phyloP scores from a whole-genome alignment of 495 filamentous ascomycete genomes.

The Talaromyces stipitatus region DNA sequence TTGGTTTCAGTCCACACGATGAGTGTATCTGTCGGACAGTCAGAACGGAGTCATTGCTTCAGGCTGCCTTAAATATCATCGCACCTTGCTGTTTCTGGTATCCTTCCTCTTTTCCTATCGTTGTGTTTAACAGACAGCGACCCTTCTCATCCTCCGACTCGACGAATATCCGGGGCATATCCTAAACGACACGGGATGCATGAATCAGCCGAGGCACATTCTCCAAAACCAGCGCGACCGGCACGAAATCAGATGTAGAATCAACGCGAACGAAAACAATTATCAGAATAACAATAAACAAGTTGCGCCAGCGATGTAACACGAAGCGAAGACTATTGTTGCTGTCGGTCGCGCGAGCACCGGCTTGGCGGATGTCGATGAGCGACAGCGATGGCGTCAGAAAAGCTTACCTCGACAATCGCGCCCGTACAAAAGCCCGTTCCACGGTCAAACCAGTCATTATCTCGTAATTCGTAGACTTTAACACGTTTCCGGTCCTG shows the following conservation, averaged over 20 bases:
- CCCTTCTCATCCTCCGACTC: slow-evolving; percentile 87
- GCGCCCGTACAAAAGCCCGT: slow-evolving; percentile 90
- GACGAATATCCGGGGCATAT: slow-evolving; percentile 83
- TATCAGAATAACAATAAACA: neutral
- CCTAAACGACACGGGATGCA: slow-evolving; percentile 28
- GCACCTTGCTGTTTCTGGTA: slow-evolving; percentile 98
- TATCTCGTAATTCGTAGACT: slow-evolving; percentile 95
- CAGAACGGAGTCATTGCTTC: slow-evolving; percentile 17
- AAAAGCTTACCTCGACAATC: slow-evolving; percentile 62
- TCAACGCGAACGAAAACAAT: neutral
- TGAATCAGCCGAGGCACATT: slow-evolving; percentile 1
- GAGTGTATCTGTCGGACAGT: slow-evolving; percentile 63
- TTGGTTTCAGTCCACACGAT: slow-evolving; percentile 94
- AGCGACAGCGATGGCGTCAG: neutral
- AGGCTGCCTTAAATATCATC: slow-evolving; percentile 9
- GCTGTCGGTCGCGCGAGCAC: neutral
- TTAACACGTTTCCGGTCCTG: slow-evolving; percentile 95
- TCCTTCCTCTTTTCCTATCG: slow-evolving; percentile 86
- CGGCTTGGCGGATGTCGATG: neutral
- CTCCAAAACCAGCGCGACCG: neutral
- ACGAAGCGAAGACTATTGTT: neutral
- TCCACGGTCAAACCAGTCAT: slow-evolving; percentile 98
- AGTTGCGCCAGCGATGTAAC: neutral
- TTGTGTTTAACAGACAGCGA: slow-evolving; percentile 75
- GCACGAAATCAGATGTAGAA: neutral